Base-by-base conservation (phyloP, 441 rosid genomes). In the Pelargonium myrrhifolium region DNA sequence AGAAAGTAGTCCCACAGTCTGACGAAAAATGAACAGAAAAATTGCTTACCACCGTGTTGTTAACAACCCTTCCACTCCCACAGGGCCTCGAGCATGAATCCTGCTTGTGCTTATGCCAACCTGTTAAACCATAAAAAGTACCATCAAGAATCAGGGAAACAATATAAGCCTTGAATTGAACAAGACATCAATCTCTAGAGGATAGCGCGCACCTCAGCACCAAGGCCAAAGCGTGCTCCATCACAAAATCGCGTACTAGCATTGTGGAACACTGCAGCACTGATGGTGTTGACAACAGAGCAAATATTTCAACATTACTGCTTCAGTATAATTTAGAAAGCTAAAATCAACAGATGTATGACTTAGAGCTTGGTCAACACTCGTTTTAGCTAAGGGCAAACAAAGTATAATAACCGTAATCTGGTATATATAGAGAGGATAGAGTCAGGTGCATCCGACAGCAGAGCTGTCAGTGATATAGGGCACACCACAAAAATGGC, bases 71-170 rank as follows among this genome's bases (percentile, higher is more conserved):
- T 73, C 72, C 9, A 73, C 76, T 22, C 72, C 76, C 6, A 74
- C 77, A 0, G 77, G 73, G 14, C 77, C 77, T 3, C 77, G 77
- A 7, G 77, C 77, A 65, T 74, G 77, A 40, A 74, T 73, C 56
- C 72, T 63, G 22, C 76, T 56, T 3, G 72, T 68, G 58, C 76
- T 68, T 63, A 68, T 73, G 55, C 77, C 77, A 21, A 74, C 77
- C 77, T 74, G 37, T 58, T 3, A 3, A 56, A 22, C 24, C 9
- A 28, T n/a, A n/a, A 6, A 59, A 3, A 59, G 24, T 22, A 58
- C 28, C 4, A 24, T 20, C 20, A 9, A 17, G 47, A 9, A 12
- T 47, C 1, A n/a, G 62, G 49, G 14, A 62, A 21, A 6, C 1
- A 1, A 11, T 21, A 62, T 17, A 1, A 53, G 59, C 59, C 7